Percentiles rank a stretch among this genome's conserved stretches.
Evolutionary conservation across 2,329 filamentous ascomycete genomes (phyloP).

Genomic region (Clarireedia paspali): DNA sequence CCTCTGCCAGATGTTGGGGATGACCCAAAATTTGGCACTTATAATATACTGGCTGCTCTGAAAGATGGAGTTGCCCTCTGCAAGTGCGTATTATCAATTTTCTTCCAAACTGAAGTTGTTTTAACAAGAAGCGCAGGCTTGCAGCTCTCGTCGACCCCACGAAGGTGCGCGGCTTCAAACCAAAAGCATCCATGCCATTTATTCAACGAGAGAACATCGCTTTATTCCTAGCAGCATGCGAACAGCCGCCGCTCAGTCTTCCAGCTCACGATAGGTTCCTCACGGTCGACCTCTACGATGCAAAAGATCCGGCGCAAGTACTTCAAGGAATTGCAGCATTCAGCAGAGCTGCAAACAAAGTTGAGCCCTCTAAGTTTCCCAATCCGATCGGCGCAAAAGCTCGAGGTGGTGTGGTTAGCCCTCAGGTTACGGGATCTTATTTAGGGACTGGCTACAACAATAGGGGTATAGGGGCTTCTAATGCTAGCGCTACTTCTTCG

Average conservation of each 20-base stretch:
- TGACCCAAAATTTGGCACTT: constrained; percentile 6
- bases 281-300: constrained; percentile 92
- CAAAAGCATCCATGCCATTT: constrained; percentile 82
- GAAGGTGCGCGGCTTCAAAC: constrained; percentile 81
- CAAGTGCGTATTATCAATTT: constrained; percentile 52
- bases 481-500: constrained; percentile 52
- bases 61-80: constrained; percentile 91
- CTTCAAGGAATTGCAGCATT: constrained; percentile 88
- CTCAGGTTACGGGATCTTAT: constrained; percentile 52
- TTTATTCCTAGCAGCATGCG: constrained; percentile 85
- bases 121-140: constrained; percentile 41
- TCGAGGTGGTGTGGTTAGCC: constrained; percentile 52
- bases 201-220: constrained; percentile 99
- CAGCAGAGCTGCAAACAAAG: constrained; percentile 71
- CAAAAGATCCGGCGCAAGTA: constrained; percentile 93
- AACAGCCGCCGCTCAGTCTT: constrained; percentile 75
- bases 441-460: constrained; percentile 32
- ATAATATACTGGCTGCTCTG: constrained; percentile 69
- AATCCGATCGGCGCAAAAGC: constrained; percentile 66
- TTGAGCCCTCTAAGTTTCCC: constrained; percentile 68
- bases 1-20: constrained; percentile 53
- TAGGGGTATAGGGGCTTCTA: constrained; percentile 42
- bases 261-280: constrained; percentile 93
- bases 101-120: constrained; percentile 6
- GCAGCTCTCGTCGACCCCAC: constrained; percentile 71